Evolutionary conservation across 208 protist species (phyloP).

Genomic region (Crithidia sp.): DNA sequence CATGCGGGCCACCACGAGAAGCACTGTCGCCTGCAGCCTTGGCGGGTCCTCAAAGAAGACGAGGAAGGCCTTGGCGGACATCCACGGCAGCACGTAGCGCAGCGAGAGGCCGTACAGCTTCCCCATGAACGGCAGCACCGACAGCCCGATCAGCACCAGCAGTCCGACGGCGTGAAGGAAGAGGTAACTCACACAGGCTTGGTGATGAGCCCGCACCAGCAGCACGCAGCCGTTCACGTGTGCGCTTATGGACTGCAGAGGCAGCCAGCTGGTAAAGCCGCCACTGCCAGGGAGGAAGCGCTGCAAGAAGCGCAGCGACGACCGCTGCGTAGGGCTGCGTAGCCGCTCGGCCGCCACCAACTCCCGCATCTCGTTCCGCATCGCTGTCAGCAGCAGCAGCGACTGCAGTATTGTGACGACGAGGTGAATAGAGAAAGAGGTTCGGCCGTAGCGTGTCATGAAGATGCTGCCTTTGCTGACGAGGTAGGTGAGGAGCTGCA

Average conservation of each 20-base stretch:
- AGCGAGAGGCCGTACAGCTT: constrained; percentile 73
- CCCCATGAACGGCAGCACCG: constrained; percentile 64
- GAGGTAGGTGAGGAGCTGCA: not conserved
- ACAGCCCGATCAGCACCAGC: constrained; percentile 68
- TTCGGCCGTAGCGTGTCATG: constrained; percentile 49
- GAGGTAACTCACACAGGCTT: constrained; percentile 53
- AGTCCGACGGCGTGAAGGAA: constrained; percentile 49
- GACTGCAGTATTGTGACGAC: constrained; percentile 69
- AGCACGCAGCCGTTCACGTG: constrained; percentile 41
- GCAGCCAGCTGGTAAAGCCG: constrained; percentile 21
- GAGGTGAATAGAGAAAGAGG: constrained; percentile 71
- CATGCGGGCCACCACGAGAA: constrained; percentile 37
- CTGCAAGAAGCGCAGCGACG: constrained; percentile 11
- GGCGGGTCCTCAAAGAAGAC: constrained; percentile 60
- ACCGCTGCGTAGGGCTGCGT: not conserved
- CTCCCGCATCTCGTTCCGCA: constrained; percentile 72
- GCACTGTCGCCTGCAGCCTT: constrained; percentile 18
- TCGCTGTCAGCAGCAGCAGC: constrained; percentile 54
- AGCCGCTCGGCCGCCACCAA: constrained; percentile 27
- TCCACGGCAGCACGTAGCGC: constrained; percentile 64
- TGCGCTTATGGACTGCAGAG: constrained; percentile 24
- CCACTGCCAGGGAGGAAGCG: constrained; percentile 9
- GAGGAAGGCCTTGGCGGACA: constrained; percentile 68
- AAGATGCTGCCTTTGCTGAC: not conserved
- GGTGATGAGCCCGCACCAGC: constrained; percentile 60